phyloP scores from a whole-genome alignment of 176 grass and related monocot species.

The Zoysia pacifica region DNA sequence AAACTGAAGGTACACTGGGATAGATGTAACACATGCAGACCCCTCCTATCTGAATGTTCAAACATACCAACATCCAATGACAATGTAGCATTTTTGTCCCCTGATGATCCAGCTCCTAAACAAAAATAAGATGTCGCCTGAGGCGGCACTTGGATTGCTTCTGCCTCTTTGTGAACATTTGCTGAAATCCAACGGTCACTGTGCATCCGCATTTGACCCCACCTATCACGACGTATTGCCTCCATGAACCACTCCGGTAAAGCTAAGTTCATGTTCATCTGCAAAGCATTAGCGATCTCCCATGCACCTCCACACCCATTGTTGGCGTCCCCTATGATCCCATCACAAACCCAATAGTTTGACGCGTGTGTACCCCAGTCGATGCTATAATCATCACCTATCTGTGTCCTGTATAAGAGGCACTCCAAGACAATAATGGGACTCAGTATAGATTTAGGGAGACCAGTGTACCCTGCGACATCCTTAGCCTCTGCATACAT shows the following conservation, averaged over 20 bases:
- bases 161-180: rapidly evolving
- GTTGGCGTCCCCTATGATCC: no score
- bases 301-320: no score
- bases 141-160: not conserved
- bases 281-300: no score
- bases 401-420: no score
- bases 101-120: no score
- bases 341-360: no score
- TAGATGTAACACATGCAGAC: slow-evolving; percentile 3
- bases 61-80: not conserved
- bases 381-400: no score
- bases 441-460: not conserved
- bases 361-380: no score
- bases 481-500: slow-evolving; percentile 1
- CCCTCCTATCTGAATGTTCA: not conserved
- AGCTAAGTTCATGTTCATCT: not conserved
- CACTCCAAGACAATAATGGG: not conserved
- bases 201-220: not conserved
- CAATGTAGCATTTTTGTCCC: not conserved
- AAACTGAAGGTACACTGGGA: not conserved
- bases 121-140: not conserved
- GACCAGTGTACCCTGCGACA: not conserved
- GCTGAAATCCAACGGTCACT: not conserved
- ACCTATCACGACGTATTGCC: rapidly evolving
- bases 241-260: rapidly evolving